A percentile compares a stretch with the other conserved stretches of the same genome.
These are phyloP conservation scores for Moesziomyces sp. DNA, from an alignment of 1,284 basidiomycete species.

Conservation along the genomic window DNA sequence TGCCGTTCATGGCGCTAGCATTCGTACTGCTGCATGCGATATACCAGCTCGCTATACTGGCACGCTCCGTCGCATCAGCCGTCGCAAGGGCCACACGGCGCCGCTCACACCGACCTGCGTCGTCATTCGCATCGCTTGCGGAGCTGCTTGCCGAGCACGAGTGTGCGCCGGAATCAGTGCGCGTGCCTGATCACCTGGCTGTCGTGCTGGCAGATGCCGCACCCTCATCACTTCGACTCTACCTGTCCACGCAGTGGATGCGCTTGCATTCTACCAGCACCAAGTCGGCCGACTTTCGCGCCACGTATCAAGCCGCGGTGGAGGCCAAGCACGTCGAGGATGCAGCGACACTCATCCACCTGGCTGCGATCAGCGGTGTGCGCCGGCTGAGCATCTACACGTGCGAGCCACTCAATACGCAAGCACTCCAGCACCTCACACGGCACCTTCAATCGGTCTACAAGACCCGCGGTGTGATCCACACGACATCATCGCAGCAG, in stretches of 20 bases:
- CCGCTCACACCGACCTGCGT: not conserved
- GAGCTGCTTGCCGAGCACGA: conserved; percentile 15
- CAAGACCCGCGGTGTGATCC: conserved; percentile 16
- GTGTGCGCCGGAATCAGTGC: conserved; percentile 1
- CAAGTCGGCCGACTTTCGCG: conserved; percentile 12
- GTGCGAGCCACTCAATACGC: not conserved
- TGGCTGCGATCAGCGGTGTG: conserved; percentile 27
- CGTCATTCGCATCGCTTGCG: conserved; percentile 10
- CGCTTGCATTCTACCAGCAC: not conserved
- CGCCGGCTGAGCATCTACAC: conserved; percentile 27
- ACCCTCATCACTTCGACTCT: conserved; percentile 27
- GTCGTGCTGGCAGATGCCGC: conserved; percentile 27
- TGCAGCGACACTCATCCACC: conserved; percentile 22
- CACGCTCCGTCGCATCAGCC: not conserved
- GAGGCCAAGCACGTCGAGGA: conserved; percentile 23
- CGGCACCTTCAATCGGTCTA: conserved; percentile 9
- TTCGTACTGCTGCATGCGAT: conserved; percentile 26
- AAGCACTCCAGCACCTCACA: conserved; percentile 7
- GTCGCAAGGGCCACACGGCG: not conserved
- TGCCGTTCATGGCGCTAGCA: conserved; percentile 18
- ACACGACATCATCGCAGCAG: not conserved
- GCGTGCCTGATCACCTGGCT: conserved; percentile 26
- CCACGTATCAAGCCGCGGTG: conserved; percentile 8
- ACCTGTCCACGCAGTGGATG: conserved; percentile 11
- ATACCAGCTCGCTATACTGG: conserved; percentile 18